Evolutionary conservation across 371 early-diverging fungal genomes (phyloP), one percentile per base, ranked within the genome.

Genomic region (Zychaea mexicana): DNA sequence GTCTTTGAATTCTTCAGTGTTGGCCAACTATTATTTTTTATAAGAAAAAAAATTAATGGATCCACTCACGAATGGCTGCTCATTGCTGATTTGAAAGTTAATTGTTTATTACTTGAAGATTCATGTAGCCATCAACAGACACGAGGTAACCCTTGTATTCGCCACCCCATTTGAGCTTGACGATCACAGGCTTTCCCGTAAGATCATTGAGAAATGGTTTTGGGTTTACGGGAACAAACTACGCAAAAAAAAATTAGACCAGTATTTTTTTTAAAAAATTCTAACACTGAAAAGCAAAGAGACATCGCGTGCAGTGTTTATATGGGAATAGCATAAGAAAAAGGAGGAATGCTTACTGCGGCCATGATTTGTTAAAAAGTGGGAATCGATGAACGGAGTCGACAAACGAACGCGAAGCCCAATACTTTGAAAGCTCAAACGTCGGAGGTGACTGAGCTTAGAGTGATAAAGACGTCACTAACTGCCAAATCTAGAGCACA

Each of bases 51-150:
- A 64, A 65, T 38, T 26, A 52, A 13, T 26, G 30, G 62, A 32
- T 58, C 4, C 32, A 53, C 2, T 2, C 65, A 45, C 8, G 30
- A 52, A 28, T 59, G 39, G 15, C 28, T 52, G 21, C 13, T 10
- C n/a, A 42, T 42, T 8, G 4, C 42, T 42, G 8, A 10, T 36
- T 10, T 2, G 8, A 33, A 33, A 33, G 36, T 33, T 33, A 8
- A 7, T 31, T 27, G 57, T 6, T 12, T 13, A 4, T 39, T 84
- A 95, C 94, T 89, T 94, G 96, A 45, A 98, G 74, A 81, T 99
- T 99, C 97, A 99, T 97, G 78, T 99, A 98, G 38, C 93, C 92
- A 79, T 99, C 98, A 4, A 95, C 91, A 6, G 96, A 93, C 33
- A 87, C 84, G 62, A 99, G 84, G 67, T 88, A 85, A 3, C 98